A percentile compares a stretch with the other conserved stretches of the same genome.
Conservation (phyloP, 2,329 filamentous ascomycete genomes). For the Tolypocladium album region DNA sequence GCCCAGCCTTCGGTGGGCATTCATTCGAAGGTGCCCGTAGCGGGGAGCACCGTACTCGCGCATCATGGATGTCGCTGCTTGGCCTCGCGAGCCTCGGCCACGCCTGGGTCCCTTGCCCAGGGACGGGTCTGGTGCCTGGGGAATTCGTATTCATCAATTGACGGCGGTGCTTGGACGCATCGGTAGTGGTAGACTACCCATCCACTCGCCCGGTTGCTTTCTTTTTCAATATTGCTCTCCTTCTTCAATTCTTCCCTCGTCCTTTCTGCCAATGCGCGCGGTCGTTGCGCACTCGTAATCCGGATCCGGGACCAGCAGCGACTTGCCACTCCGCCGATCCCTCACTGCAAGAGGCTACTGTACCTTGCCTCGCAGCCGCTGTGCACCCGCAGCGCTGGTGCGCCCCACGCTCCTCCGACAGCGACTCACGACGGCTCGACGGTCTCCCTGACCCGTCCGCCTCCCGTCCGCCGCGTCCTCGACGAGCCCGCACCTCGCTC, state of each 20-base stretch:
- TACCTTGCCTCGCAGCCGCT: neutral
- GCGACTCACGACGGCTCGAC: neutral
- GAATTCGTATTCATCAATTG: neutral
- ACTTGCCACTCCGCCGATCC: slow-evolving; percentile 1
- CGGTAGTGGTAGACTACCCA: neutral
- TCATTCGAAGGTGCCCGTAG: no score
- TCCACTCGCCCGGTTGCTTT: neutral
- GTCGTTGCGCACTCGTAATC: neutral
- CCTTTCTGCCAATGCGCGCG: neutral
- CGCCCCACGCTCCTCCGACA: neutral
- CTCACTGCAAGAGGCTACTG: neutral
- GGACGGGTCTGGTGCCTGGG: neutral
- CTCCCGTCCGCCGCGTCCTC: neutral
- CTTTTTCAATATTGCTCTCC: neutral
- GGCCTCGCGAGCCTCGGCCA: neutral
- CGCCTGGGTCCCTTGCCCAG: neutral
- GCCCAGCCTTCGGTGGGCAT: neutral
- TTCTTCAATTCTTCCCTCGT: neutral
- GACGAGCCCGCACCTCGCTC: neutral
- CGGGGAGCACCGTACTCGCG: neutral
- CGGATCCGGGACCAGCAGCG: neutral
- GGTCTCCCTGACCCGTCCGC: neutral
- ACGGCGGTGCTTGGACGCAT: neutral
- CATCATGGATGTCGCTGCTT: neutral
- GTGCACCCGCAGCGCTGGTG: neutral